phyloP scores from a whole-genome alignment of 2,329 filamentous ascomycete species.

The Teratosphaeriaceae sp. region DNA sequence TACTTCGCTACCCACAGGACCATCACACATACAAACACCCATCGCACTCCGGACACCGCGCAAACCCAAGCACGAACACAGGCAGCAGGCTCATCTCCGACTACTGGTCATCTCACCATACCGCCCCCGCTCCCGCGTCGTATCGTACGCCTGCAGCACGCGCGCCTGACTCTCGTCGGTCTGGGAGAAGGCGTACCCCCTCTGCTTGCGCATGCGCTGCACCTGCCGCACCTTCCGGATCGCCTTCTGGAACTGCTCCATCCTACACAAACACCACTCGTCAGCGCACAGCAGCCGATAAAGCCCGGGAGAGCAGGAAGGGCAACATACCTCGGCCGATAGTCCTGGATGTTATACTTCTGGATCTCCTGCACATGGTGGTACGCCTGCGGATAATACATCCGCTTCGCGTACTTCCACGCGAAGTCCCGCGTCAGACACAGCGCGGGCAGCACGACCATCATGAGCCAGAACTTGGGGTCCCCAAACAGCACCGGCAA shows the following conservation, averaged over 20 bases:
- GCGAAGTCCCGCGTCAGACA: conserved; percentile 84
- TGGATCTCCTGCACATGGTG: conserved; percentile 99
- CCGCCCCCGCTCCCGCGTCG: conserved; percentile 79
- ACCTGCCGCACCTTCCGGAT: conserved; percentile 98
- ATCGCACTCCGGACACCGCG: not conserved
- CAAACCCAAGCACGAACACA: conserved; percentile 3
- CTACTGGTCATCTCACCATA: conserved; percentile 87
- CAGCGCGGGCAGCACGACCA: conserved; percentile 68
- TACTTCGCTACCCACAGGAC: too few relatives aligned
- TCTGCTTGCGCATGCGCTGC: conserved; percentile 98
- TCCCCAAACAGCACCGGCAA: conserved; percentile 73
- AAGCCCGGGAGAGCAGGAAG: too few relatives aligned
- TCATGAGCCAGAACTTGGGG: conserved; percentile 85
- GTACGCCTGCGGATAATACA: conserved; percentile 94
- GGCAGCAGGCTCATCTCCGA: conserved; percentile 16
- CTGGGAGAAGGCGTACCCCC: conserved; percentile 96
- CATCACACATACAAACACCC: too few relatives aligned
- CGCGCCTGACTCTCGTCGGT: conserved; percentile 94
- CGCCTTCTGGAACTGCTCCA: conserved; percentile 99
- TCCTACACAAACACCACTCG: conserved; percentile 51
- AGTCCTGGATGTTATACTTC: conserved; percentile 99
- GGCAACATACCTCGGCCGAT: conserved; percentile 84
- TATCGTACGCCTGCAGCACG: conserved; percentile 96
- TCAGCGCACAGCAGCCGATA: too few relatives aligned
- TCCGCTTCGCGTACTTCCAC: conserved; percentile 96